A percentile compares a stretch with the other conserved stretches of the same genome.
phyloP scores from a whole-genome alignment of 2,329 filamentous ascomycete species.

The Fusarium pininemorale region DNA sequence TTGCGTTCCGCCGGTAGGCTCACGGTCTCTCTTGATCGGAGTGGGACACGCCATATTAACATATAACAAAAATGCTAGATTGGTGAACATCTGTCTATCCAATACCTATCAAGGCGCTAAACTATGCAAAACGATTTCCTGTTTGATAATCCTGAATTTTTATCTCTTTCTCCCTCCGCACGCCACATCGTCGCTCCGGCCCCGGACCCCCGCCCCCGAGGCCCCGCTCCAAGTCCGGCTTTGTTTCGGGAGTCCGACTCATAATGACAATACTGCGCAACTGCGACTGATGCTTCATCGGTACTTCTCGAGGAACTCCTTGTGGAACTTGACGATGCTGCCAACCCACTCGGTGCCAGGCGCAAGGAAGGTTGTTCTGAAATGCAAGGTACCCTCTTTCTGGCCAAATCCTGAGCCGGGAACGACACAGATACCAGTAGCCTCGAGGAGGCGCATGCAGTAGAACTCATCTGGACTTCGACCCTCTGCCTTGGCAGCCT shows the following conservation, averaged over 20 bases:
- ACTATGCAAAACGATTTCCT: conserved; percentile 20
- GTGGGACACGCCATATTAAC: neutral
- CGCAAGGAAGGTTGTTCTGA: conserved; percentile 95
- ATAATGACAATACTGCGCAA: neutral
- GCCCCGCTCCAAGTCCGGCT: conserved; percentile 11
- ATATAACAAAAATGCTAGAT: conserved; percentile 26
- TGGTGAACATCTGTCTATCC: conserved; percentile 30
- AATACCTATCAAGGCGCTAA: conserved; percentile 27
- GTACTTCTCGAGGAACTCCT: conserved; percentile 88
- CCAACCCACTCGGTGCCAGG: conserved; percentile 96
- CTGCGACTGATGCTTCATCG: conserved; percentile 47
- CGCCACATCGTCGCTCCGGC: neutral
- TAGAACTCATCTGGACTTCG: conserved; percentile 92
- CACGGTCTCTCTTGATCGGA: neutral
- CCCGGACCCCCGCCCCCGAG: conserved; percentile 6
- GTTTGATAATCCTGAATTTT: neutral
- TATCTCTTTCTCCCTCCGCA: conserved; percentile 3
- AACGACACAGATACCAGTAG: conserved; percentile 93
- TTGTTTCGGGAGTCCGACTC: neutral
- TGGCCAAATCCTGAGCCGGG: conserved; percentile 94
- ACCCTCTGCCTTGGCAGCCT: conserved; percentile 77
- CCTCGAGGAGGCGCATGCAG: conserved; percentile 87
- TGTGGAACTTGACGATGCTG: conserved; percentile 88
- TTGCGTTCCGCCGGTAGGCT: neutral
- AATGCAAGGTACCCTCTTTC: conserved; percentile 89